Percentiles rank a stretch among this genome's conserved stretches.
These are phyloP conservation scores for Geotrichum citri-aurantii DNA, from an alignment of 1,139 yeast genomes.

Conservation along the genomic window DNA sequence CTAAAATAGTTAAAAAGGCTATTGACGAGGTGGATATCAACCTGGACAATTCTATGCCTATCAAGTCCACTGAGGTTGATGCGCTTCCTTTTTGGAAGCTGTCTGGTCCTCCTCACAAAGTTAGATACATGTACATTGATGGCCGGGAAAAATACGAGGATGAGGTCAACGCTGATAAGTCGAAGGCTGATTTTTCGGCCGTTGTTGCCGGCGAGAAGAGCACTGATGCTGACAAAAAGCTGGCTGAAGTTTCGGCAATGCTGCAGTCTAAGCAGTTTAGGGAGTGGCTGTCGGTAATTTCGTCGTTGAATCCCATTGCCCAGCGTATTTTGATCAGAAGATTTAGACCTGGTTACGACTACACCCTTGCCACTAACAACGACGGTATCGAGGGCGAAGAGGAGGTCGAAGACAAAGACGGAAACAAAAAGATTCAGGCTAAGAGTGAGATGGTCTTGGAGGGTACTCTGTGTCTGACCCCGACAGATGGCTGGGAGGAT, in stretches of 20 bases:
- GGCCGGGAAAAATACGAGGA: constrained; percentile 17
- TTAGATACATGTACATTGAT: constrained; percentile 76
- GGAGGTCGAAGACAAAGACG: constrained; percentile 17
- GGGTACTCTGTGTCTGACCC: constrained; percentile 74
- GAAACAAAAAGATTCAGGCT: constrained; percentile 27
- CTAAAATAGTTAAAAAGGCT: constrained; percentile 42
- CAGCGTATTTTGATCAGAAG: constrained; percentile 72
- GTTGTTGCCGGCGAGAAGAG: constrained; percentile 23
- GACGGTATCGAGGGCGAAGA: constrained; percentile 15
- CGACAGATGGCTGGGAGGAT: constrained; percentile 73
- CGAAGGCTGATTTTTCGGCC: constrained; percentile 8
- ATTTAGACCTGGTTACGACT: constrained; percentile 93
- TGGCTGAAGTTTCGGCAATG: constrained; percentile 54
- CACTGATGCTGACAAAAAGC: constrained; percentile 27
- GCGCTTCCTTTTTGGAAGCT: constrained; percentile 69
- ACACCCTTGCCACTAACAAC: constrained; percentile 74
- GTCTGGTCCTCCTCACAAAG: constrained; percentile 92
- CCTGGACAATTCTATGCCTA: constrained; percentile 61
- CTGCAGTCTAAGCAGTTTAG: constrained; percentile 57
- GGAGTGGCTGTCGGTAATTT: constrained; percentile 62
- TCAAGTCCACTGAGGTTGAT: constrained; percentile 47
- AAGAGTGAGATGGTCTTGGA: constrained; percentile 39
- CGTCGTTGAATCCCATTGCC: constrained; percentile 58
- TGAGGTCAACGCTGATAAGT: constrained; percentile 2
- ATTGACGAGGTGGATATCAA: constrained; percentile 42